Evolutionary conservation across 805 yeast genomes (phyloP).

Genomic region (Candida nanaspora): DNA sequence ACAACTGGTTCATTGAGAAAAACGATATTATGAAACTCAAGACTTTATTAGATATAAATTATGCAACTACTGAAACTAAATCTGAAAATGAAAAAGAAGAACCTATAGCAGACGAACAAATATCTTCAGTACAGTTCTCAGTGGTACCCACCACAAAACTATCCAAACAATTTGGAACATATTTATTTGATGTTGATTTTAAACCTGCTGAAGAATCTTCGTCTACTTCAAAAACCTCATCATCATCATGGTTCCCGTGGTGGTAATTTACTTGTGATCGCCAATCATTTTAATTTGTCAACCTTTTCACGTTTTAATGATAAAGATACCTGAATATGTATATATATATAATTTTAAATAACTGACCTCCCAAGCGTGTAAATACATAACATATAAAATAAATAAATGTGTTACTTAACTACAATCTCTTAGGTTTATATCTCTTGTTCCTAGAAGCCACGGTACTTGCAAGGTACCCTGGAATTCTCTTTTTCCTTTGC

Average conservation of each 20-base stretch:
- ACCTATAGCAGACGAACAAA: constrained; percentile 11
- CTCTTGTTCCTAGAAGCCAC: constrained; percentile 4
- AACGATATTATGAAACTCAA: constrained; percentile 50
- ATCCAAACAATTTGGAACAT: constrained; percentile 17
- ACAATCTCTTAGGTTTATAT: constrained; percentile 17
- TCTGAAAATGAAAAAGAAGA: neutral
- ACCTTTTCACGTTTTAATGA: neutral
- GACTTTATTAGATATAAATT: constrained; percentile 38
- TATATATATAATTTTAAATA: no score
- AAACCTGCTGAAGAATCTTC: constrained; percentile 26
- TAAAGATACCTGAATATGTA: neutral
- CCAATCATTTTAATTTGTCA: no score
- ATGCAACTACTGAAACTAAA: constrained; percentile 7
- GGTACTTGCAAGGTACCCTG: neutral
- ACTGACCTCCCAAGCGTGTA: no score
- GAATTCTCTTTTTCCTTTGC: neutral
- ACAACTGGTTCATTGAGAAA: constrained; percentile 76
- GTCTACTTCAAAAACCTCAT: neutral
- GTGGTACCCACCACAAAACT: constrained; percentile 14
- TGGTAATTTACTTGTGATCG: neutral
- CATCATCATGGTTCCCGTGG: neutral
- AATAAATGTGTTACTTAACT: neutral
- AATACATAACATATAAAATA: neutral
- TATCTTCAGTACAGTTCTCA: constrained; percentile 16
- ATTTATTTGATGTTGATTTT: constrained; percentile 35